These are phyloP conservation scores for Cydonia oblonga DNA, from an alignment of 331 rosid genomes.

Conservation along the genomic window DNA sequence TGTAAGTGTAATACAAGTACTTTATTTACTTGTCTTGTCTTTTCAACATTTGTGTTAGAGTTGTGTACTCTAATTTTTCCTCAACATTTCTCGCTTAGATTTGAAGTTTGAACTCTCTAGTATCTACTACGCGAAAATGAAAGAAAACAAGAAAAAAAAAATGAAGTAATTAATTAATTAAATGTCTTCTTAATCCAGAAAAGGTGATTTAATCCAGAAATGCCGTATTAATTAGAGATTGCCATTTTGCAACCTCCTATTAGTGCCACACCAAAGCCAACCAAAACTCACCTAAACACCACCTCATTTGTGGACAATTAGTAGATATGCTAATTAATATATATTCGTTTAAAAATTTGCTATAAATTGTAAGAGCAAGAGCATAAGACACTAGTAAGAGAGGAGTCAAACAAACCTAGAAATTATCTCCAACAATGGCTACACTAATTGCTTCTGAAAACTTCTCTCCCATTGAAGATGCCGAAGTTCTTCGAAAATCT, in stretches of 20 bases:
- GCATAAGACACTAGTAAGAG: not conserved
- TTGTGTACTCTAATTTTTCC: too few species aligned
- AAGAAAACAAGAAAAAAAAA: not conserved
- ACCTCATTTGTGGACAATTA: not conserved
- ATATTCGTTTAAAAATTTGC: not conserved
- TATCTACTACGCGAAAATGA: not conserved
- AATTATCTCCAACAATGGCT: conserved; percentile 31
- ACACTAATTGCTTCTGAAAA: conserved; percentile 31
- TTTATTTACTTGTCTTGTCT: too few species aligned
- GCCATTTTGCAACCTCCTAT: not conserved
- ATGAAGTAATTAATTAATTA: not conserved
- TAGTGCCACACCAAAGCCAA: not conserved
- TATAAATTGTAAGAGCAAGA: not conserved
- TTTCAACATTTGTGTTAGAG: too few species aligned
- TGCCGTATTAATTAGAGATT: not conserved
- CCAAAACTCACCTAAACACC: conserved; percentile 4
- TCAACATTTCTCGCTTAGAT: not conserved
- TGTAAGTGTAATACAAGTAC: too few species aligned
- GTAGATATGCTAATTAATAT: not conserved
- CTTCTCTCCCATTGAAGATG: conserved; percentile 47
- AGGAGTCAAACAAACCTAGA: not conserved
- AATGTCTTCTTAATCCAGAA: not conserved
- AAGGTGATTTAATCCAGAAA: not conserved
- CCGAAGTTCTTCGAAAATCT: conserved; percentile 50
- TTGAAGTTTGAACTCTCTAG: not conserved